Conservation (phyloP, 345 rosid genomes). For the Passiflora organensis region DNA sequence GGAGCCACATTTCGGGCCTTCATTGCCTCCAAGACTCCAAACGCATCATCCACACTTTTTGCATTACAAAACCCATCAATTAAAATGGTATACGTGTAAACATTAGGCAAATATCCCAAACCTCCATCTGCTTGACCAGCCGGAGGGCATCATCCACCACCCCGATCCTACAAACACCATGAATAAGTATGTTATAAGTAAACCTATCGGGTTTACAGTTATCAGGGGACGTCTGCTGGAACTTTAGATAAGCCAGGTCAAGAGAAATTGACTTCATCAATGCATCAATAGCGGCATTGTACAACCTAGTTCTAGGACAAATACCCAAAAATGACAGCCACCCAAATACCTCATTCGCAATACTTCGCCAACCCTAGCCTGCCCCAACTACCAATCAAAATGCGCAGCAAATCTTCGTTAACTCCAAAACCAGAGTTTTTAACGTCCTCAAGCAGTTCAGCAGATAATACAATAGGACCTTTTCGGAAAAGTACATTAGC, state of each 20-base stretch:
- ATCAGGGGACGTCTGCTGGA: constrained; percentile 80
- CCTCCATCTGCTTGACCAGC: constrained; percentile 83
- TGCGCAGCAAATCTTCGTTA: constrained; percentile 62
- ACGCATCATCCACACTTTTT: constrained; percentile 62
- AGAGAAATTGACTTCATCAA: constrained; percentile 73
- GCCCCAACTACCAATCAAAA: constrained; percentile 89
- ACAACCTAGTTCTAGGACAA: constrained; percentile 67
- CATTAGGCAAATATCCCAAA: constrained; percentile 57
- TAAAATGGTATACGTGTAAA: constrained; percentile 69
- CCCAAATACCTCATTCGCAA: constrained; percentile 70
- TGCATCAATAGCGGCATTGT: constrained; percentile 80
- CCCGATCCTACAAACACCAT: constrained; percentile 82
- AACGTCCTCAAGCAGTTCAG: constrained; percentile 61
- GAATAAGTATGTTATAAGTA: constrained; percentile 80
- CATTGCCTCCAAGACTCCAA: constrained; percentile 54
- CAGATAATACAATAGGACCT: constrained; percentile 72
- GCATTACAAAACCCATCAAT: constrained; percentile 78
- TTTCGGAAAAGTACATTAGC: constrained; percentile 43
- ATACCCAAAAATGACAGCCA: constrained; percentile 78
- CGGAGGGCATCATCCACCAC: constrained; percentile 80
- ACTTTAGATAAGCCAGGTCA: constrained; percentile 83
- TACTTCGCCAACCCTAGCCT: constrained; percentile 78
- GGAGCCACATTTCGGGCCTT: constrained; percentile 47
- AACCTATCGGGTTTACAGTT: constrained; percentile 78
- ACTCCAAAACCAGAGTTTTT: constrained; percentile 48